Conservation (phyloP, 345 rosid species). For the Rhizophora mangle region DNA sequence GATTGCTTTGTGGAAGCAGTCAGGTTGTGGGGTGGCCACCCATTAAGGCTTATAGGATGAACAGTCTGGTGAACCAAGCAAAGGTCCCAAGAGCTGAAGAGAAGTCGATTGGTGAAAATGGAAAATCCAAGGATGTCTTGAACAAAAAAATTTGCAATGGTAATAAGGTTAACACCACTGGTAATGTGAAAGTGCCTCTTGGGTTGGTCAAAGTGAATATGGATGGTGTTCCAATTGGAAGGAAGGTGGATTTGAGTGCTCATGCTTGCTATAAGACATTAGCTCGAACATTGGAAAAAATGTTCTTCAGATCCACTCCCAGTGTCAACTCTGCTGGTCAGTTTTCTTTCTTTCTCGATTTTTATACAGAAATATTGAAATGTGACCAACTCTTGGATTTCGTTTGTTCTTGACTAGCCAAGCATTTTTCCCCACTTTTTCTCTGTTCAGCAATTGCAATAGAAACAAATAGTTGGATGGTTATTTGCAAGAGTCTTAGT, state of each 20-base stretch:
- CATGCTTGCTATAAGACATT: slow-evolving; percentile 27
- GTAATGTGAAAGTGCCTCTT: slow-evolving; percentile 48
- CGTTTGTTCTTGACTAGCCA: not conserved
- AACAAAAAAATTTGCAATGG: slow-evolving; percentile 45
- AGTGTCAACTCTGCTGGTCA: slow-evolving; percentile 12
- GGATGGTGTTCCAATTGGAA: slow-evolving; percentile 66
- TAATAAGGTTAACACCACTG: slow-evolving; percentile 11
- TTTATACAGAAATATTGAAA: not conserved
- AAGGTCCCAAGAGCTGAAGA: slow-evolving; percentile 42
- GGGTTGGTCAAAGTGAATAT: slow-evolving; percentile 61
- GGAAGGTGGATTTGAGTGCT: slow-evolving; percentile 55
- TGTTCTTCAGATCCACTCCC: slow-evolving; percentile 24
- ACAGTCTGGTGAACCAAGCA: slow-evolving; percentile 27
- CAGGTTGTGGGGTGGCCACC: slow-evolving; percentile 42
- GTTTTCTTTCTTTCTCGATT: not conserved
- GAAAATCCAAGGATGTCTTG: slow-evolving; percentile 45
- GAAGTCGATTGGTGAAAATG: slow-evolving; percentile 37
- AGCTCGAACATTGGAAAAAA: slow-evolving; percentile 23
- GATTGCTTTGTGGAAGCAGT: slow-evolving; percentile 23
- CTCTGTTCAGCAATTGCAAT: no score
- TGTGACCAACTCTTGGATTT: not conserved
- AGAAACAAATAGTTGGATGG: no score
- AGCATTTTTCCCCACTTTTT: no score
- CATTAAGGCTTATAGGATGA: slow-evolving; percentile 27
- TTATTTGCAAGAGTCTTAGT: no score